Evolutionary conservation across 2,329 filamentous ascomycete genomes (phyloP), one percentile per base, ranked within the genome.

Genomic region (Seiridium cupressi): DNA sequence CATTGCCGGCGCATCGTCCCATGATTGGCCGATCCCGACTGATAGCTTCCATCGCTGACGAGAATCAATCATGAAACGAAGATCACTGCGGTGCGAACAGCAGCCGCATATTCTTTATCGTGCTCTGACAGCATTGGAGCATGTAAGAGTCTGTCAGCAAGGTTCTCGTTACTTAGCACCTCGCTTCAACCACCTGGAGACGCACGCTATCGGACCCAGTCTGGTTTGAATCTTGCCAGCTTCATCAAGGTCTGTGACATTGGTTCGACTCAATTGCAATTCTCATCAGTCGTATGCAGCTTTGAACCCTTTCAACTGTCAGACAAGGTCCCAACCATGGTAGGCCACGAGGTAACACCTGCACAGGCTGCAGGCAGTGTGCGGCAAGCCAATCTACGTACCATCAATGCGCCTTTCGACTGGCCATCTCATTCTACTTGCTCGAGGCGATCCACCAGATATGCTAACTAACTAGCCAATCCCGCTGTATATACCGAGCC

Each of bases 271-370:
- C 18, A 26, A 26, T 26, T 49, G 47, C n/a, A 8, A 32, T 49
- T 10, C 47, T 49, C 32, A 49, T 49, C 47, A 32, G 47, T 35
- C 9, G 18, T 32, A 18, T 35, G 26, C 26, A 49, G 26, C 31
- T 32, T 60, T 53, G 51, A 61, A 57, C 62, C 49, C 8, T 38
- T 48, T 59, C 55, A 46, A 59, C 2, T 49, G 47, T 26, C 26
- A 9, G 32, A 26, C 18, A 26, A 26, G 18, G 18, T 18, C 47
- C 26, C 13, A 10, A 32, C 11, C 18, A 10, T 26, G n/a, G 32
- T 31, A 32, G 35, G 44, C 47, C 8, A 35, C 26, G 18, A 49
- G 26, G 31, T 35, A 32, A 49, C 35, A 49, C 47, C 31, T 26
- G 47, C 35, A 44, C 42, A 18, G 11, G 4, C 11, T 44, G 5